Base-by-base conservation (phyloP, 768 basidiomycete genomes). In the Cubamyces sp. region DNA sequence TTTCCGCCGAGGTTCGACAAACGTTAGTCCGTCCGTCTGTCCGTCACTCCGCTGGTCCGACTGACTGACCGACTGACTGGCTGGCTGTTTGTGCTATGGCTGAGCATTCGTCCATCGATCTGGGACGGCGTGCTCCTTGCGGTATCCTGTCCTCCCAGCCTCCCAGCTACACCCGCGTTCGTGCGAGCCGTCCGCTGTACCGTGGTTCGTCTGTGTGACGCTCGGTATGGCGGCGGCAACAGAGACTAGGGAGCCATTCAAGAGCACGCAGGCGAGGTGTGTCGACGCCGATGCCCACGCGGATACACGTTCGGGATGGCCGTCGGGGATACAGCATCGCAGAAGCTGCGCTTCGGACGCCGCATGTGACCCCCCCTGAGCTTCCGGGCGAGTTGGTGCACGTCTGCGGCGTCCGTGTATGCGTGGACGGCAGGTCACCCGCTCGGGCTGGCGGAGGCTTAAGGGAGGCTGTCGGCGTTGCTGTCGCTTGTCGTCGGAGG, bases 1-100 rank as follows among this genome's bases (percentile, higher is more conserved):
- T 62, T 57, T 51, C 54, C 61, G 57, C 64, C 64, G 64, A 66
- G 61, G 57, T 66, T 66, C 64, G 64, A 57, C 64, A 66, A 62
- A 60, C 52, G 47, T 59, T 59, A 59, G 53, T 66, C 64, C 64
- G 64, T 48, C 46, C 56, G 60, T 40, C 16, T 39, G 16, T 5
- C 21, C 39, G 40, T 12, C 34, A 5, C 34, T 34, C 34, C 34
- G 34, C 34, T 26, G 47, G 21, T 49, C 47, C 56, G 56, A 57
- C 39, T 5, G n/a, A 7, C 54, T 30, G 8, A 3, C 34, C 34
- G 34, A 5, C 1, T 11, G 34, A 1, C 34, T 11, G 34, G 1
- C 9, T 34, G 34, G 6, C 9, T 34, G 9, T 34, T 34, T 11
- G 9, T 34, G 34, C 34, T 34, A 5, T 9, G 46, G 25, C 48